phyloP scores from a whole-genome alignment of 257 asterid genomes.

The Capsicum baccatum region DNA sequence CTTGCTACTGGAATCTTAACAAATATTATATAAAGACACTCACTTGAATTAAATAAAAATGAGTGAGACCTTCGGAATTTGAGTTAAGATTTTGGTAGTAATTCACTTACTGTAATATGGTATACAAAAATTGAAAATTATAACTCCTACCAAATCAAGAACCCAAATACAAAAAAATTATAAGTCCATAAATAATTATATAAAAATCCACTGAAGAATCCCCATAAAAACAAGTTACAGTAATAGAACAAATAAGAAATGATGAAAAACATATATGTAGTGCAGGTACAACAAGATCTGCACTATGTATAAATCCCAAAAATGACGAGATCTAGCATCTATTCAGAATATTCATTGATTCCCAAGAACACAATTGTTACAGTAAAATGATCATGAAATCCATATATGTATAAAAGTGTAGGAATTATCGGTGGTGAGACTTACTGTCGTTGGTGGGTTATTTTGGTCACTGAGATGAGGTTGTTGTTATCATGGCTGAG shows the following conservation, averaged over 20 bases:
- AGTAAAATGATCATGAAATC: neutral
- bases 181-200: neutral
- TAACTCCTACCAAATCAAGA: too few relatives aligned
- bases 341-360: conserved; percentile 17
- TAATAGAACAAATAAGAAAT: neutral
- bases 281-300: conserved; percentile 7
- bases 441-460: too few relatives aligned
- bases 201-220: neutral
- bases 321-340: neutral
- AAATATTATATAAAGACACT: too few relatives aligned
- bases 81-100: too few relatives aligned
- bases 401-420: neutral
- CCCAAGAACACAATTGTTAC: neutral
- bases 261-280: neutral
- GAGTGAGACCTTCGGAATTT: too few relatives aligned
- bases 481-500: too few relatives aligned
- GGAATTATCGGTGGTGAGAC: neutral
- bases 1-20: too few relatives aligned
- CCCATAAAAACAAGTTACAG: neutral
- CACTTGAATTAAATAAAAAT: too few relatives aligned
- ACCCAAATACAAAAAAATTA: neutral
- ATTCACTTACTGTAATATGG: too few relatives aligned
- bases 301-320: conserved; percentile 6
- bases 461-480: too few relatives aligned
- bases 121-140: too few relatives aligned